phyloP scores from a whole-genome alignment of 2,329 filamentous ascomycete genomes.

The Thermoascus crustaceus region DNA sequence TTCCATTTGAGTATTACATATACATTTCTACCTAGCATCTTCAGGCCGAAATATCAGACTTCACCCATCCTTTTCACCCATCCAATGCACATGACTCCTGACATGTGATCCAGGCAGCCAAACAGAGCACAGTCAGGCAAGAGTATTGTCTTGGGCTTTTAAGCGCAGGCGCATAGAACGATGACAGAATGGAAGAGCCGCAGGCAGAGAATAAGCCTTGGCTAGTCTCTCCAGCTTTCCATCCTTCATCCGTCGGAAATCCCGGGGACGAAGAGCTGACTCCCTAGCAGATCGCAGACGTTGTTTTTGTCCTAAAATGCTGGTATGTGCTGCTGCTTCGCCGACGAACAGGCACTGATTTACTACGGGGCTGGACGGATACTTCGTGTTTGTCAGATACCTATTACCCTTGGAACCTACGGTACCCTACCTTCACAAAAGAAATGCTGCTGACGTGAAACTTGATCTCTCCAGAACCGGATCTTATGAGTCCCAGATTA shows the following conservation, averaged over 20 bases:
- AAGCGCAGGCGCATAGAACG: too few relatives aligned
- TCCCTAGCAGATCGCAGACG: slow-evolving; percentile 5
- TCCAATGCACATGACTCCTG: too few relatives aligned
- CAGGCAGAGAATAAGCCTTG: neutral
- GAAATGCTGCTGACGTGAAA: too few relatives aligned
- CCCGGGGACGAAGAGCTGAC: neutral
- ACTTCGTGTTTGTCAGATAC: slow-evolving; percentile 4
- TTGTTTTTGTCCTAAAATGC: slow-evolving; percentile 8
- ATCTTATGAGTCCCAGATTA: slow-evolving; percentile 9
- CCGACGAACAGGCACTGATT: slow-evolving; percentile 8
- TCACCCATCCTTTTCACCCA: too few relatives aligned
- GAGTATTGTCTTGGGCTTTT: too few relatives aligned
- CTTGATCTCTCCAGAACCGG: slow-evolving; percentile 7
- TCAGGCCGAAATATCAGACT: too few relatives aligned
- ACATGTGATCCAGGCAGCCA: too few relatives aligned
- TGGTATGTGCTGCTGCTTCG: slow-evolving; percentile 9
- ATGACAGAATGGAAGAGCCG: neutral
- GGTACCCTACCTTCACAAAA: too few relatives aligned
- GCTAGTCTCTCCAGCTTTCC: neutral
- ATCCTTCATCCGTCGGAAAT: neutral
- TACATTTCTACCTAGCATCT: too few relatives aligned
- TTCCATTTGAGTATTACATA: too few relatives aligned
- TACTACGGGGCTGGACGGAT: slow-evolving; percentile 9
- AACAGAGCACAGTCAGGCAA: too few relatives aligned
- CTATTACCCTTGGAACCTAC: too few relatives aligned